Conservation (phyloP, 2,329 filamentous ascomycete genomes). For the Colletotrichum karsti region DNA sequence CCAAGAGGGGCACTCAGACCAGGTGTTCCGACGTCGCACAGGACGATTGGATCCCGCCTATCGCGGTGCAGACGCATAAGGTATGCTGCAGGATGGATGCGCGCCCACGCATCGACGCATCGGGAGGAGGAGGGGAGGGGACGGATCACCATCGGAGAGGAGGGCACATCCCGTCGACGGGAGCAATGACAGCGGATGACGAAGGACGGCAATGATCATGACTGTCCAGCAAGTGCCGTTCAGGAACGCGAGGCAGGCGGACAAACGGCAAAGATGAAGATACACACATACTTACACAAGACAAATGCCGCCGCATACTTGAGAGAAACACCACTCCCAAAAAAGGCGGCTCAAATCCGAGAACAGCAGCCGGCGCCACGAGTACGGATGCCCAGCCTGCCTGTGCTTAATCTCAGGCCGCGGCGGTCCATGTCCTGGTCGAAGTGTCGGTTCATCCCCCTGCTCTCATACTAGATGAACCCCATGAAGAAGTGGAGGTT, state of each 20-base stretch:
- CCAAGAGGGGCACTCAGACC: constrained; percentile 27
- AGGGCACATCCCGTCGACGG: not conserved
- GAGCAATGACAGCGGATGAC: not conserved
- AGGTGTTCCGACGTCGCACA: constrained; percentile 29
- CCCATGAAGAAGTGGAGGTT: constrained; percentile 16
- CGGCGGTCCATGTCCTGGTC: constrained; percentile 17
- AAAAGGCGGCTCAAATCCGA: not conserved
- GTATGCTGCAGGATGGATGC: constrained; percentile 18
- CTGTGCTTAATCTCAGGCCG: constrained; percentile 1
- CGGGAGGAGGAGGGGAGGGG: not conserved
- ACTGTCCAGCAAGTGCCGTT: not conserved
- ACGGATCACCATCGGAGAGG: constrained; percentile 3
- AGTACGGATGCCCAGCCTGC: not conserved
- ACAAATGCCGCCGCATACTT: not conserved
- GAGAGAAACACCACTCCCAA: not conserved
- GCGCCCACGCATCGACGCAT: constrained; percentile 17
- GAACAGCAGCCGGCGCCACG: not conserved
- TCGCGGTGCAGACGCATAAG: constrained; percentile 24
- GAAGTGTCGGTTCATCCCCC: not conserved
- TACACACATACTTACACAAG: not conserved
- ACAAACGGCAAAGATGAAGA: not conserved
- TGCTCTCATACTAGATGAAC: not conserved
- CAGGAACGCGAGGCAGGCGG: not conserved
- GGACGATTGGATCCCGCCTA: constrained; percentile 25
- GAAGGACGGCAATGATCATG: not conserved